Conservation (phyloP, 2,329 filamentous ascomycete species). For the Macrophomina phaseolina region DNA sequence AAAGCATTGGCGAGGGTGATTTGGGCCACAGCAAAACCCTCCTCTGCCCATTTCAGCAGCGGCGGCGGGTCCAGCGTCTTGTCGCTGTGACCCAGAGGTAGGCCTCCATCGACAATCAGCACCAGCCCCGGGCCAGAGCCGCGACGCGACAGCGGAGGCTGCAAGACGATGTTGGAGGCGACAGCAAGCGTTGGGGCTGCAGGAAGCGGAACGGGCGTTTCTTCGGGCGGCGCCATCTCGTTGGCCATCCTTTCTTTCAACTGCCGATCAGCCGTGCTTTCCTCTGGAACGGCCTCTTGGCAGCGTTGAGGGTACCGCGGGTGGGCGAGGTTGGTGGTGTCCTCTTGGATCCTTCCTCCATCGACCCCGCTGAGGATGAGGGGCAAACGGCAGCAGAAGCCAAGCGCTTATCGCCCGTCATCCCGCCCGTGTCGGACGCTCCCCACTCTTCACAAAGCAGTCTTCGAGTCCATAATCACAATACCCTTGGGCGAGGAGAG, state of each 20-base stretch:
- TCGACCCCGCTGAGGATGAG: background rate
- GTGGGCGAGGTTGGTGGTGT: background rate
- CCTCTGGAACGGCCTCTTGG: background rate
- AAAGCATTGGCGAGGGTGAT: constrained; percentile 44
- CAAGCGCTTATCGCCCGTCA: background rate
- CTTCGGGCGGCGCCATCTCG: constrained; percentile 1
- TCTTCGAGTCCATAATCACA: background rate
- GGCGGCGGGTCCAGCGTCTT: constrained; percentile 59
- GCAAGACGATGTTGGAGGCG: constrained; percentile 42
- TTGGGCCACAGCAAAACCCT: constrained; percentile 68
- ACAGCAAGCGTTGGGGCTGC: constrained; percentile 34
- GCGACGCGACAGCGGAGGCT: constrained; percentile 56
- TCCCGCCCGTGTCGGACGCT: background rate
- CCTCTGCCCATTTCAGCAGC: constrained; percentile 72
- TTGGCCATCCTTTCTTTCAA: background rate
- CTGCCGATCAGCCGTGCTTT: background rate
- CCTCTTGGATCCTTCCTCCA: background rate
- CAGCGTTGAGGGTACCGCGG: background rate
- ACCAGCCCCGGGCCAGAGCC: constrained; percentile 57
- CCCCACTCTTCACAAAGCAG: background rate
- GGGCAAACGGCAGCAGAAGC: background rate
- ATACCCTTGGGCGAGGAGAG: background rate
- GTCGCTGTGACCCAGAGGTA: constrained; percentile 39
- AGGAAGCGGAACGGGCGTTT: constrained; percentile 27
- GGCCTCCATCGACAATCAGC: constrained; percentile 48